Conservation (phyloP, 345 rosid genomes). For the Eucalyptus sp. region DNA sequence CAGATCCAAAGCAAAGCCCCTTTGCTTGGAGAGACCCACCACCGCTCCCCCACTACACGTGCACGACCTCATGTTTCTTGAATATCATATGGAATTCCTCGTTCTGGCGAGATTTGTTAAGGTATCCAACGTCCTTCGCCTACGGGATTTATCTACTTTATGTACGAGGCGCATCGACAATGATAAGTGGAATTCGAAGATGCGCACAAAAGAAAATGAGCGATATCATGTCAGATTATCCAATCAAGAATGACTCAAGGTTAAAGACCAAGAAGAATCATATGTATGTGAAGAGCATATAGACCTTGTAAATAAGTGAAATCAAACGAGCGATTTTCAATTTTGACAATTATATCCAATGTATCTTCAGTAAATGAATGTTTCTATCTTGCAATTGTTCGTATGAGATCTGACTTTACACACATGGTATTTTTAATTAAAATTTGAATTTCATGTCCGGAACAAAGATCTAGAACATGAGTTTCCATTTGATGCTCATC, state of each 20-base stretch:
- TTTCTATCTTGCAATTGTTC: accelerated
- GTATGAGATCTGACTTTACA: background rate
- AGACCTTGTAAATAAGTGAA: background rate
- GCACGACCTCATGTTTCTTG: background rate
- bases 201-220: background rate
- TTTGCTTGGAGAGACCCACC: background rate
- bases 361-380: background rate
- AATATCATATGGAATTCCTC: background rate
- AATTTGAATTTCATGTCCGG: background rate
- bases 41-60: background rate
- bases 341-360: background rate
- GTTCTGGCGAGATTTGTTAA: background rate
- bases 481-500: background rate
- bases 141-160: background rate
- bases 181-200: background rate
- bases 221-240: accelerated
- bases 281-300: background rate
- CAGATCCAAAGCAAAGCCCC: background rate
- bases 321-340: accelerated
- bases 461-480: background rate
- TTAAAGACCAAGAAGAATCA: accelerated
- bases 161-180: background rate
- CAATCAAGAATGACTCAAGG: accelerated
- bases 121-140: background rate
- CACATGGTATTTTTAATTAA: background rate